phyloP scores from a whole-genome alignment of 2,329 filamentous ascomycete genomes.

The Sarocladium brachiariae region DNA sequence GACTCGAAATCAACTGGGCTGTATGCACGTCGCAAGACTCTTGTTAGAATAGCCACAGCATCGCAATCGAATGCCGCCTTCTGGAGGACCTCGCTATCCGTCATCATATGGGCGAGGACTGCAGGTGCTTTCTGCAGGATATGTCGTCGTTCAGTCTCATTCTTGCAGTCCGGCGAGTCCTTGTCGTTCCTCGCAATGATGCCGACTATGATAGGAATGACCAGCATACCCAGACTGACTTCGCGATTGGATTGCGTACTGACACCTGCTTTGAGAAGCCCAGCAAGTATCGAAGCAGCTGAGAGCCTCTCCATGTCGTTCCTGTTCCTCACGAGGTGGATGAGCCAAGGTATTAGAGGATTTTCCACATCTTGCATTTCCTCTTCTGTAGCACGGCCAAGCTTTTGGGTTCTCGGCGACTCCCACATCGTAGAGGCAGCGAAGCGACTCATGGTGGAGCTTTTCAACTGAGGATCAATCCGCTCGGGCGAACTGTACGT shows the following conservation, averaged over 20 bases:
- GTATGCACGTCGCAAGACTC: conserved; percentile 45
- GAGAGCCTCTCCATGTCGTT: conserved; percentile 55
- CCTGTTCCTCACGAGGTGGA: conserved; percentile 54
- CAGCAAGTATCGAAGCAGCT: conserved; percentile 62
- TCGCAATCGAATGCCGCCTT: conserved; percentile 67
- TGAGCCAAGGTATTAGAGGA: conserved; percentile 66
- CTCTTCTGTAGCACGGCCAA: conserved; percentile 1
- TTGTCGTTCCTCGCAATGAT: conserved; percentile 46
- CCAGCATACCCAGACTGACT: conserved; percentile 55
- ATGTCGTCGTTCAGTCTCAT: conserved; percentile 22
- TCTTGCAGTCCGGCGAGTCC: conserved; percentile 31
- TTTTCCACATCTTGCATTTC: conserved; percentile 46
- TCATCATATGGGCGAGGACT: conserved; percentile 70
- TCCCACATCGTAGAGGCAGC: conserved; percentile 25
- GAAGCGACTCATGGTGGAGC: conserved; percentile 22
- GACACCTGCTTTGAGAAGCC: conserved; percentile 62
- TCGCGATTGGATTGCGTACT: conserved; percentile 55
- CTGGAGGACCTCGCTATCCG: conserved; percentile 73
- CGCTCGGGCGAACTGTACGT: not conserved
- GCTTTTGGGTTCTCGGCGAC: conserved; percentile 11
- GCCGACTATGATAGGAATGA: conserved; percentile 63
- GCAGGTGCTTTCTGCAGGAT: conserved; percentile 66
- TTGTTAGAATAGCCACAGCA: conserved; percentile 38
- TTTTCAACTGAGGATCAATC: conserved; percentile 9
- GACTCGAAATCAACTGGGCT: conserved; percentile 31